These are phyloP conservation scores for Yamadazyma diddensiae DNA, from an alignment of 1,139 yeast genomes.

Conservation along the genomic window DNA sequence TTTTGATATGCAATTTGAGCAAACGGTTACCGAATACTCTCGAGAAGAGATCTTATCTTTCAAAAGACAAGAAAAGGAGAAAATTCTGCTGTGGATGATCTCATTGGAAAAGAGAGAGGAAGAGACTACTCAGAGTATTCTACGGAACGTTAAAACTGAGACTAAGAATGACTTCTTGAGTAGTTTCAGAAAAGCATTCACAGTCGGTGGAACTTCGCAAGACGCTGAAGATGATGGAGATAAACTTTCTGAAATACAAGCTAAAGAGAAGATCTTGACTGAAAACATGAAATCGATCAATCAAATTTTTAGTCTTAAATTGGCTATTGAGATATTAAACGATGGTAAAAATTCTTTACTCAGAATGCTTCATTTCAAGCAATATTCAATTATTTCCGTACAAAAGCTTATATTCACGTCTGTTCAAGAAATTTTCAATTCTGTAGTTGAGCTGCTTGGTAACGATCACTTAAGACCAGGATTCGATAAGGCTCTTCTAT, in stretches of 20 bases:
- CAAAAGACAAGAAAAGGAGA: slow-evolving; percentile 23
- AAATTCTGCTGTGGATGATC: slow-evolving; percentile 34
- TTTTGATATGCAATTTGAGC: slow-evolving; percentile 49
- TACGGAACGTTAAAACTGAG: slow-evolving; percentile 40
- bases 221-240: slow-evolving; percentile 14
- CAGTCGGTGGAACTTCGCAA: slow-evolving; percentile 30
- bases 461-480: slow-evolving; percentile 75
- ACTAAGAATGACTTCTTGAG: slow-evolving; percentile 48
- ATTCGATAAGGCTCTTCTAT: slow-evolving; percentile 72
- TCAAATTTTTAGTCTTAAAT: slow-evolving; percentile 39
- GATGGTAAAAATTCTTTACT: slow-evolving; percentile 36
- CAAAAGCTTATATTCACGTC: slow-evolving; percentile 30
- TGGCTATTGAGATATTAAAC: slow-evolving; percentile 36
- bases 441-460: slow-evolving; percentile 63
- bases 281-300: slow-evolving; percentile 43
- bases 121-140: slow-evolving; percentile 38
- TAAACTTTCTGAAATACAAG: slow-evolving; percentile 37
- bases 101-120: slow-evolving; percentile 35
- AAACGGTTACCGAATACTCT: slow-evolving; percentile 47
- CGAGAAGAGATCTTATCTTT: slow-evolving; percentile 41
- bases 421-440: slow-evolving; percentile 62
- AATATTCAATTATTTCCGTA: slow-evolving; percentile 32
- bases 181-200: slow-evolving; percentile 61
- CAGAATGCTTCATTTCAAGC: slow-evolving; percentile 32
- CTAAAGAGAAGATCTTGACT: slow-evolving; percentile 42